phyloP scores from a whole-genome alignment of 2,329 filamentous ascomycete species.

The Phialemoniopsis sp. region DNA sequence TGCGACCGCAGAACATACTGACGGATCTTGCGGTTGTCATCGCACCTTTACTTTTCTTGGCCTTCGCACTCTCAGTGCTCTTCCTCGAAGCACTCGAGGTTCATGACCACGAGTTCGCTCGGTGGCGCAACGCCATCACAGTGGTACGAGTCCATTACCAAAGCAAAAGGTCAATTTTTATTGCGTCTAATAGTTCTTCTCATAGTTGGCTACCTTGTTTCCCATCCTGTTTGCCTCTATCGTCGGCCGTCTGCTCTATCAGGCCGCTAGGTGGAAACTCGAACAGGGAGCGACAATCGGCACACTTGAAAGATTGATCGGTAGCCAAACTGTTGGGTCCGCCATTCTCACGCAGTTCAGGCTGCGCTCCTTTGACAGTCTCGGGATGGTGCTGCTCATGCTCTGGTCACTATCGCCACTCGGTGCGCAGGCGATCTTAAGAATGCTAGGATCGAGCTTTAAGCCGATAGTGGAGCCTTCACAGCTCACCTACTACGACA shows the following conservation, averaged over 20 bases:
- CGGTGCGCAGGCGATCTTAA: slow-evolving; percentile 20
- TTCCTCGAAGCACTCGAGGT: no score
- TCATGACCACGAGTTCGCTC: no score
- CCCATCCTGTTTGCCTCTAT: slow-evolving; percentile 22
- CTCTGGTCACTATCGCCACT: slow-evolving; percentile 23
- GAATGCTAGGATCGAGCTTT: slow-evolving; percentile 1
- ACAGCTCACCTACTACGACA: no score
- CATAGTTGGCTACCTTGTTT: slow-evolving; percentile 19
- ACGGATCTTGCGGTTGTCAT: no score
- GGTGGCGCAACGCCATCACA: no score
- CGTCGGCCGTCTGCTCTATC: slow-evolving; percentile 16
- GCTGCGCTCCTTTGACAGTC: slow-evolving; percentile 17
- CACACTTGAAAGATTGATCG: slow-evolving; percentile 20
- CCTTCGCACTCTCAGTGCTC: no score
- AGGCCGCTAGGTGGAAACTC: slow-evolving; percentile 18
- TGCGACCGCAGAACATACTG: no score
- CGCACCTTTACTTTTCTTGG: no score
- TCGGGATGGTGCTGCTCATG: slow-evolving; percentile 16
- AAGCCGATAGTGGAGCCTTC: no score
- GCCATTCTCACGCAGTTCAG: slow-evolving; percentile 17
- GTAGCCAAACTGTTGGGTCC: slow-evolving; percentile 21
- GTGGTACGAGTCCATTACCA: no score
- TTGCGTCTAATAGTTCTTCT: no score
- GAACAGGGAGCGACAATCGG: slow-evolving; percentile 18
- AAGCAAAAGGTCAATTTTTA: no score